Evolutionary conservation across 2,329 filamentous ascomycete genomes (phyloP), one percentile per base, ranked within the genome.

Genomic region (Trichoderma arundinaceum): DNA sequence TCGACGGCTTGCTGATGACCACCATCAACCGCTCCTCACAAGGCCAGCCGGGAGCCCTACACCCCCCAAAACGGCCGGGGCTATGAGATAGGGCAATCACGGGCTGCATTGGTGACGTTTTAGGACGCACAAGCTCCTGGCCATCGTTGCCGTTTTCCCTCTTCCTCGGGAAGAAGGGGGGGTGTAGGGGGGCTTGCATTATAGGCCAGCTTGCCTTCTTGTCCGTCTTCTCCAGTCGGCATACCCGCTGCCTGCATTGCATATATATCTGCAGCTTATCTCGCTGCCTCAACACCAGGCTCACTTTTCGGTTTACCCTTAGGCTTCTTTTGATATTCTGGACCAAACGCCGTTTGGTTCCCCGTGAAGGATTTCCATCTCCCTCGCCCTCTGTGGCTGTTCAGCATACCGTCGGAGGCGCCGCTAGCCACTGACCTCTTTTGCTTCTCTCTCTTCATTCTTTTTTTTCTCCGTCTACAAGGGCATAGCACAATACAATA

Each of bases 1-100:
- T 38, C 38, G 56, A 43, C 67, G 68, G 49, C 65, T 59, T 67
- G 67, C 69, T 66, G 69, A 70, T 72, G 71, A 72, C 69, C 71
- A 70, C 71, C 67, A 35, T 65, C 39, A 56, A 49, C 22, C 64
- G 46, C 58, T 51, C 66, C 69, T 72, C 70, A 72, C 72, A 71
- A 71, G 72, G 72, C 70, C 71, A 67, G 39, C 54, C 54, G 54
- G 41, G 52, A 56, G 52, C 52, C 52, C 35, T 56, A 35, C 28
- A 67, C n/a, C 49, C 15, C 15, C 41, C 35, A 51, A 12, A 41
- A 3, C 54, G 49, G 46, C 39, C 4, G 22, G 44, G 39, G 41
- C 32, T 38, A 33, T 57, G 60, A 61, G 56, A 54, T 62, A 46
- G 44, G 48, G 28, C 51, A 28, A 64, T 48, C 51, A 66, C 41